Evolutionary conservation across 257 asterid species (phyloP).

Genomic region (Nyctanthes arbortristis): DNA sequence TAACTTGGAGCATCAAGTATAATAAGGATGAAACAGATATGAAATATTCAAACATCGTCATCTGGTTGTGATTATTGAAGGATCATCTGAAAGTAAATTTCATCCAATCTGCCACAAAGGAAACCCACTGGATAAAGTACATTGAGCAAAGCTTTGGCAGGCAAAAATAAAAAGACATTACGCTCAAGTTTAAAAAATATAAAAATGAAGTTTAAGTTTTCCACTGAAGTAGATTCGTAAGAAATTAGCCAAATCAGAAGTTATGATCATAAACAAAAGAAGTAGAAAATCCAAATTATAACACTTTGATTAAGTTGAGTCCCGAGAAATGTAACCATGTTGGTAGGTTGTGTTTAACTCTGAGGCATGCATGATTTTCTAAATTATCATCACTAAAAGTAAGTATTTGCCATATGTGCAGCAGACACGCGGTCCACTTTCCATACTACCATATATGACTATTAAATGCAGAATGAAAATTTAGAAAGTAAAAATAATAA

Average conservation of each 20-base stretch:
- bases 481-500: conserved; percentile 10
- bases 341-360: neutral
- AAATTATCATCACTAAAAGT: neutral
- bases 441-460: neutral
- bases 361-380: neutral
- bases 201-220: too few relatives aligned
- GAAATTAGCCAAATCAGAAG: neutral
- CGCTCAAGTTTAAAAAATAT: neutral
- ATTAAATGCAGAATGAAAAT: conserved; percentile 1
- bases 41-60: neutral
- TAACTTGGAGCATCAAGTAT: neutral
- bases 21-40: neutral
- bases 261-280: neutral
- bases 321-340: neutral
- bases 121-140: neutral
- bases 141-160: neutral
- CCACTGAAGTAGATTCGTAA: neutral
- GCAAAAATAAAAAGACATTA: neutral
- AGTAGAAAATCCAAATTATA: neutral
- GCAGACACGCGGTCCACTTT: neutral
- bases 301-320: neutral
- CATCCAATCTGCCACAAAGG: neutral
- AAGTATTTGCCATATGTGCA: conserved; percentile 8
- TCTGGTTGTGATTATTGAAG: neutral
- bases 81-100: neutral